Evolutionary conservation across 768 basidiomycete species (phyloP).

Genomic region (Myochromella boudieri): DNA sequence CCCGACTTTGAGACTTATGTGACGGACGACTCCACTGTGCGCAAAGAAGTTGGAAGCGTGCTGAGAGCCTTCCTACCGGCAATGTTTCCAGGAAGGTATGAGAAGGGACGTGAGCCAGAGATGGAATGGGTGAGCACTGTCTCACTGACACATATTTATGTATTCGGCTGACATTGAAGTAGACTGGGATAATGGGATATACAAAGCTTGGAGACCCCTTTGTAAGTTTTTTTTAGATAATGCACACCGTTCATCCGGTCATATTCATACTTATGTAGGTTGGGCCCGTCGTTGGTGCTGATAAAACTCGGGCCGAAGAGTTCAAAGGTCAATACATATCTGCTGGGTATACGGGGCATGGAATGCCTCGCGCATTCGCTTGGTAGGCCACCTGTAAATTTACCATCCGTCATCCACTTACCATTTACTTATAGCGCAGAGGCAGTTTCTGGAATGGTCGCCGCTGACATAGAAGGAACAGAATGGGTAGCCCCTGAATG

Average conservation of each 20-base stretch:
- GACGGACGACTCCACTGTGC: slow-evolving; percentile 58
- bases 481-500: slow-evolving; percentile 57
- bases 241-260: too few relatives aligned
- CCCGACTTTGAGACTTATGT: slow-evolving; percentile 49
- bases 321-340: slow-evolving; percentile 67
- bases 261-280: slow-evolving; percentile 40
- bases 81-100: slow-evolving; percentile 56
- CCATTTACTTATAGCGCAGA: slow-evolving; percentile 48
- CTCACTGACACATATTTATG: not conserved
- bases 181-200: slow-evolving; percentile 87
- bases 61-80: slow-evolving; percentile 61
- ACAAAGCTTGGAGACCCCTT: slow-evolving; percentile 64
- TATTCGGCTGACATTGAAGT: slow-evolving; percentile 3
- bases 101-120: slow-evolving; percentile 51
- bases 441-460: slow-evolving; percentile 58
- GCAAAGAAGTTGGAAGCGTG: slow-evolving; percentile 42
- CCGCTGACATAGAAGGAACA: slow-evolving; percentile 40
- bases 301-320: slow-evolving; percentile 16
- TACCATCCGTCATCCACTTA: not conserved
- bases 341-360: slow-evolving; percentile 76
- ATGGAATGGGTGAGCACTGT: slow-evolving; percentile 73
- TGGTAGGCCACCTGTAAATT: slow-evolving; percentile 43
- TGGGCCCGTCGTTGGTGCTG: slow-evolving; percentile 50
- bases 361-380: slow-evolving; percentile 75
- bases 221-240: slow-evolving; percentile 38